Evolutionary conservation across 1,284 basidiomycete species (phyloP).

Genomic region (Pseudomicrostroma phylloplanum): DNA sequence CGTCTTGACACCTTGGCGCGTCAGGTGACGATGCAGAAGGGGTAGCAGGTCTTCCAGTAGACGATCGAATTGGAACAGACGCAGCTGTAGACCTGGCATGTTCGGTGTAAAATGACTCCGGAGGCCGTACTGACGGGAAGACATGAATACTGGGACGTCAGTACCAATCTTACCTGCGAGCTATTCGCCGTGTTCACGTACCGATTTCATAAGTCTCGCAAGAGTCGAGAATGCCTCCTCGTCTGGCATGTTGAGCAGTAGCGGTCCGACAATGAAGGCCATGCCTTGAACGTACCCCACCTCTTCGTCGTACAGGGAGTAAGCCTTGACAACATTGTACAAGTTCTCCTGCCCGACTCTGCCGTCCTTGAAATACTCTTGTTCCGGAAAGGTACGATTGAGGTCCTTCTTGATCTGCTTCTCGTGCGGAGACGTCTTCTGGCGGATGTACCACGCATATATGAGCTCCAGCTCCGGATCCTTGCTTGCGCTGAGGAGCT

Average conservation of each 20-base stretch:
- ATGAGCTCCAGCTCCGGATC: constrained; percentile 76
- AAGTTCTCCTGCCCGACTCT: constrained; percentile 90
- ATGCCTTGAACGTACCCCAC: constrained; percentile 95
- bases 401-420: constrained; percentile 89
- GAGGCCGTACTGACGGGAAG: constrained; percentile 64
- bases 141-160: not conserved
- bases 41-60: constrained; percentile 85
- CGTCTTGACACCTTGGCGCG: constrained; percentile 83
- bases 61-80: constrained; percentile 85
- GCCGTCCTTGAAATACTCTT: constrained; percentile 80
- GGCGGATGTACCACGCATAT: constrained; percentile 76
- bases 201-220: constrained; percentile 89
- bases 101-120: constrained; percentile 93
- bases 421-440: constrained; percentile 71
- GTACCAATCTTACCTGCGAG: not conserved
- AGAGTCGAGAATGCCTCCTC: constrained; percentile 87
- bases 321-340: constrained; percentile 95
- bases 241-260: constrained; percentile 66
- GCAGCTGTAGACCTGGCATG: constrained; percentile 91
- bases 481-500: constrained; percentile 86
- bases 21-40: constrained; percentile 80
- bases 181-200: not conserved
- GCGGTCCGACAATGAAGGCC: constrained; percentile 80
- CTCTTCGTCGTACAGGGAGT: constrained; percentile 88
- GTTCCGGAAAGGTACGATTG: constrained; percentile 89